Percentiles rank a stretch among this genome's conserved stretches.
Conservation (phyloP, 345 rosid genomes). For the Anacardium occidentale region DNA sequence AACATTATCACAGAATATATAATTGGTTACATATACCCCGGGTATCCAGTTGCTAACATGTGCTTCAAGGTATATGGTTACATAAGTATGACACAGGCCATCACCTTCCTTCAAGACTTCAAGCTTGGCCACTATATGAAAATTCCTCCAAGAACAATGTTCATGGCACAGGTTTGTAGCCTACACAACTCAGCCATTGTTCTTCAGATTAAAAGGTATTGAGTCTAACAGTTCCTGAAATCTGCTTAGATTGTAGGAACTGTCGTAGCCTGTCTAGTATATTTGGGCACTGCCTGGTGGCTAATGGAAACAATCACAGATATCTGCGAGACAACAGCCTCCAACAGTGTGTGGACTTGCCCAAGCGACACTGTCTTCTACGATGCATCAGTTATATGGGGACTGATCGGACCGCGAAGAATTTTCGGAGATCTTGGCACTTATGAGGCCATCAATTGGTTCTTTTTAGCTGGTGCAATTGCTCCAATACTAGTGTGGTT, state of each 20-base stretch:
- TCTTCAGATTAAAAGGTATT: slow-evolving; percentile 22
- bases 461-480: slow-evolving; percentile 76
- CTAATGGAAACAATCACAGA: slow-evolving; percentile 84
- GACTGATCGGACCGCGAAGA: slow-evolving; percentile 81
- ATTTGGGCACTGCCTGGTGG: slow-evolving; percentile 96
- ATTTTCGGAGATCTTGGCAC: slow-evolving; percentile 81
- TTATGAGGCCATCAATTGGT: slow-evolving; percentile 82
- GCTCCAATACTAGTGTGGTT: slow-evolving; percentile 80
- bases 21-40: slow-evolving; percentile 94
- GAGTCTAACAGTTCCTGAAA: not conserved
- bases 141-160: slow-evolving; percentile 95
- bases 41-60: slow-evolving; percentile 95
- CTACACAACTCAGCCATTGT: slow-evolving; percentile 51
- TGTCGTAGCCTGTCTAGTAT: slow-evolving; percentile 71
- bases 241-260: slow-evolving; percentile 74
- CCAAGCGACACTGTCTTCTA: slow-evolving; percentile 84
- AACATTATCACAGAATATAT: slow-evolving; percentile 88
- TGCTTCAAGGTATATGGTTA: slow-evolving; percentile 97
- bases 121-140: slow-evolving; percentile 99
- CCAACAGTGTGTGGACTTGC: slow-evolving; percentile 84
- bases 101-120: slow-evolving; percentile 89
- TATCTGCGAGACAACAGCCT: slow-evolving; percentile 63
- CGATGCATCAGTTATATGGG: slow-evolving; percentile 97
- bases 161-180: slow-evolving; percentile 88
- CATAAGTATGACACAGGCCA: slow-evolving; percentile 90